A percentile compares a stretch with the other conserved stretches of the same genome.
These are phyloP conservation scores for Pseudocercospora pini-densiflorae DNA, from an alignment of 2,329 filamentous ascomycete genomes.

Conservation along the genomic window DNA sequence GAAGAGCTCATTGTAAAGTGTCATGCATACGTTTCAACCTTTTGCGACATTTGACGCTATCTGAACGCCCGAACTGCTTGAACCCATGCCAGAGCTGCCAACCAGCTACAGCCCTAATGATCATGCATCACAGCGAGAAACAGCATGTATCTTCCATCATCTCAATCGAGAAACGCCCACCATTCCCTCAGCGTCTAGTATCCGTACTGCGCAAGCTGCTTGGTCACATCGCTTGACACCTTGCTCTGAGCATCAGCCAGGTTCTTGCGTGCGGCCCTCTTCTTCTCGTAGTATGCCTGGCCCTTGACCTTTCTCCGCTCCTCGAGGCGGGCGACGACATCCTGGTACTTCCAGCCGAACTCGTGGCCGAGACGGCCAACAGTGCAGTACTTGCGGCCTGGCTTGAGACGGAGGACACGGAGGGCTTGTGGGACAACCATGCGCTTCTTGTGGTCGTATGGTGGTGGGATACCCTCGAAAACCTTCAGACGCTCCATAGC, in stretches of 20 bases:
- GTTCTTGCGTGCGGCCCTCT: conserved; percentile 94
- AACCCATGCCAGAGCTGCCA: conserved; percentile 21
- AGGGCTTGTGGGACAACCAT: conserved; percentile 99
- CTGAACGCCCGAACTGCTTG: conserved; percentile 24
- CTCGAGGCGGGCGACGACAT: conserved; percentile 97
- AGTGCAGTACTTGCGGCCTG: conserved; percentile 99
- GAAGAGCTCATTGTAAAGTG: neutral
- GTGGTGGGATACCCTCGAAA: conserved; percentile 98
- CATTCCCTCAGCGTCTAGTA: conserved; percentile 66
- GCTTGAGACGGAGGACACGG: conserved; percentile 94
- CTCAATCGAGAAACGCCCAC: conserved; percentile 11
- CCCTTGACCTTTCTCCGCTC: conserved; percentile 99
- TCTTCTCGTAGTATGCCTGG: conserved; percentile 99
- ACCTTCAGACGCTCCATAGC: conserved; percentile 99
- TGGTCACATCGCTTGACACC: conserved; percentile 81
- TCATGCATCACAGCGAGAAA: conserved; percentile 19
- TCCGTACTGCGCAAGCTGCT: conserved; percentile 86
- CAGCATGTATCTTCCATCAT: conserved; percentile 13
- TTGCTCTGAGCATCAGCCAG: conserved; percentile 91
- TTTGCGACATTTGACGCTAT: conserved; percentile 26
- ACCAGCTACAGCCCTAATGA: conserved; percentile 21
- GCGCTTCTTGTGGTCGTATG: conserved; percentile 99
- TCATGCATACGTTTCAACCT: conserved; percentile 23
- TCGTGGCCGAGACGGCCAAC: conserved; percentile 97
- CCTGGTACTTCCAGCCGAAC: conserved; percentile 99